Base-by-base conservation (phyloP, 2,329 filamentous ascomycete genomes). In the Colletotrichum acutatum region DNA sequence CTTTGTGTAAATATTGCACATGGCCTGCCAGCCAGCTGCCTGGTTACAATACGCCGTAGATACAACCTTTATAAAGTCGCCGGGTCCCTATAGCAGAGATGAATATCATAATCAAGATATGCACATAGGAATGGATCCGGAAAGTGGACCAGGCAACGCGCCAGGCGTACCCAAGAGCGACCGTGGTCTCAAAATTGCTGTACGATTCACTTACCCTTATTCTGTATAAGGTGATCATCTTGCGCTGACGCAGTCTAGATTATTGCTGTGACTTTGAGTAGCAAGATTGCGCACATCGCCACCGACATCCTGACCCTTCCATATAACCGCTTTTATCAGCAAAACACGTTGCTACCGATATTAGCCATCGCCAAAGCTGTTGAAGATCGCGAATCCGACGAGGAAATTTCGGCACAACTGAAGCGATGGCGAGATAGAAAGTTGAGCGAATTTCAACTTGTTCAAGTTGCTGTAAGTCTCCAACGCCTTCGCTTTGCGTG, bases 251-350 rank as follows among this genome's bases (percentile, higher is more conserved):
- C 22, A 24, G 37, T n/a, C 14, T 32, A 74, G 73, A 74, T 74
- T 19, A 19, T 71, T 34, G 63, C 42, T 22, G 70, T 66, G 32
- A 65, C 71, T 1, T 12, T 74, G 9, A 66, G 59, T 42, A 57
- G 73, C 37, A 74, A 70, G 28, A 46, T 74, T 34, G 73, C 73
- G 1, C 46, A 63, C 6, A 37, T 66, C n/a, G 34, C 71, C 30
- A 74, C 71, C 16, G 49, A 72, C 30, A 62, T 76, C n/a, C n/a
- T 78, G 34, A 79, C 77, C 1, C 72, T 79, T 1, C 77, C 78
- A 1, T 78, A 79, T 49, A 77, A 79, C 57, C 74, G 77, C 6
- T 78, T 78, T 52, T 78, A 77, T 61, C 73, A 76, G 9, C 77
- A 78, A 26, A 78, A 78, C 57, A 79, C 76, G 1, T 66, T 79